Evolutionary conservation across 805 yeast species (phyloP).

Genomic region (Starmerella potacharoeniae): DNA sequence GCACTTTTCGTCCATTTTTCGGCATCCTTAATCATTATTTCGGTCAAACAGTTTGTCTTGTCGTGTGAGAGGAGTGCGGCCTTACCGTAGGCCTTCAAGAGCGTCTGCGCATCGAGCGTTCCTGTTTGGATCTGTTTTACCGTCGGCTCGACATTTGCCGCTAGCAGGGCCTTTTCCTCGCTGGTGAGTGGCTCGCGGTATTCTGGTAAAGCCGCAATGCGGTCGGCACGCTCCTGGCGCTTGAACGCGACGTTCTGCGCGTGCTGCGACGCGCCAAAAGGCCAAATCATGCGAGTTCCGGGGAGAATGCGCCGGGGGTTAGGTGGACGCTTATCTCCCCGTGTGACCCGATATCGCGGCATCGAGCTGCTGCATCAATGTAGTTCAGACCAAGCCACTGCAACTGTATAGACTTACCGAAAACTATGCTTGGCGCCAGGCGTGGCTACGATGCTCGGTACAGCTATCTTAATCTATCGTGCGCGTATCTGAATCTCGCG

Average conservation of each 20-base stretch:
- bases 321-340: too few relatives aligned
- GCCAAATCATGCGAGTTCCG: constrained; percentile 2
- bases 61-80: constrained; percentile 54
- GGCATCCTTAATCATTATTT: constrained; percentile 56
- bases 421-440: too few relatives aligned
- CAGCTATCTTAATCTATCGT: too few relatives aligned
- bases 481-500: too few relatives aligned
- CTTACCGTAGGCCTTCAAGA: constrained; percentile 55
- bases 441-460: too few relatives aligned
- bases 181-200: constrained; percentile 32
- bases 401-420: too few relatives aligned
- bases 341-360: too few relatives aligned
- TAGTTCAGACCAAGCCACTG: too few relatives aligned
- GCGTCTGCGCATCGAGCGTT: constrained; percentile 39
- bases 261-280: constrained; percentile 5
- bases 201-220: constrained; percentile 30
- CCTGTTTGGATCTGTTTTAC: constrained; percentile 37
- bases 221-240: constrained; percentile 29
- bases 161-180: constrained; percentile 30
- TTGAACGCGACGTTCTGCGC: constrained; percentile 19
- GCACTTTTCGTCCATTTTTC: constrained; percentile 45
- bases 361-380: too few relatives aligned
- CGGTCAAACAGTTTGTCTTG: constrained; percentile 44
- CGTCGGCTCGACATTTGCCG: constrained; percentile 33
- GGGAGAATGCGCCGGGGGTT: too few relatives aligned